phyloP scores from a whole-genome alignment of 1,139 yeast species.

The Hansenula lynferdii region DNA sequence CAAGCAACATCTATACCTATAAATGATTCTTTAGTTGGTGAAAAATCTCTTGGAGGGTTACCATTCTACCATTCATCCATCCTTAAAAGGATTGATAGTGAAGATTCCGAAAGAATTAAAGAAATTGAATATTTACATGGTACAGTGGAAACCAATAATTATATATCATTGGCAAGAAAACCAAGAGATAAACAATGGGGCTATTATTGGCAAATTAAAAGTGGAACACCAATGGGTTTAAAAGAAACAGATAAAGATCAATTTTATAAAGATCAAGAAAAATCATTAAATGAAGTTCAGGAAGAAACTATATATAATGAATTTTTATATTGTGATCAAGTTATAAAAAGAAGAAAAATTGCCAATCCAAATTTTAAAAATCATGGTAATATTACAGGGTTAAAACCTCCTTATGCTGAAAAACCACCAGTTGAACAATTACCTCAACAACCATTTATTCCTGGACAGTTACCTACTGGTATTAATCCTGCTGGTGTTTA shows the following conservation, averaged over 20 bases:
- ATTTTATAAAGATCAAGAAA: conserved; percentile 21
- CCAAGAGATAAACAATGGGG: conserved; percentile 29
- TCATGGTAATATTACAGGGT: conserved; percentile 34
- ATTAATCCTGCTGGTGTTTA: no score
- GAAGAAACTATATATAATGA: conserved; percentile 26
- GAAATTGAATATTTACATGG: conserved; percentile 34
- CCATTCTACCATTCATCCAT: conserved; percentile 24
- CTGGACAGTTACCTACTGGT: neutral
- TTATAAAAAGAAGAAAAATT: conserved; percentile 29
- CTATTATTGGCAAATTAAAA: conserved; percentile 33
- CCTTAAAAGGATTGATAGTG: conserved; percentile 16
- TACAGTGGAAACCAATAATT: conserved; percentile 27
- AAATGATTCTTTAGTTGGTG: conserved; percentile 14
- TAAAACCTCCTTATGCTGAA: conserved; percentile 35
- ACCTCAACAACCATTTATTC: neutral
- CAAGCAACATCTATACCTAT: conserved; percentile 14
- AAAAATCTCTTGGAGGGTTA: conserved; percentile 27
- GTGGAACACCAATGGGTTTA: conserved; percentile 30
- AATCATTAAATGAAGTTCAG: conserved; percentile 23
- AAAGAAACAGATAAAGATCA: conserved; percentile 19
- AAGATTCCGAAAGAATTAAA: conserved; percentile 25
- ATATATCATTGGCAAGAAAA: conserved; percentile 25
- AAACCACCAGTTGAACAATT: conserved; percentile 8
- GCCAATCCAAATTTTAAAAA: conserved; percentile 45
- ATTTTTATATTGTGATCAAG: conserved; percentile 28